Evolutionary conservation across 176 grass and related monocot genomes (phyloP).

Genomic region (Eremochloa ophiuroides): DNA sequence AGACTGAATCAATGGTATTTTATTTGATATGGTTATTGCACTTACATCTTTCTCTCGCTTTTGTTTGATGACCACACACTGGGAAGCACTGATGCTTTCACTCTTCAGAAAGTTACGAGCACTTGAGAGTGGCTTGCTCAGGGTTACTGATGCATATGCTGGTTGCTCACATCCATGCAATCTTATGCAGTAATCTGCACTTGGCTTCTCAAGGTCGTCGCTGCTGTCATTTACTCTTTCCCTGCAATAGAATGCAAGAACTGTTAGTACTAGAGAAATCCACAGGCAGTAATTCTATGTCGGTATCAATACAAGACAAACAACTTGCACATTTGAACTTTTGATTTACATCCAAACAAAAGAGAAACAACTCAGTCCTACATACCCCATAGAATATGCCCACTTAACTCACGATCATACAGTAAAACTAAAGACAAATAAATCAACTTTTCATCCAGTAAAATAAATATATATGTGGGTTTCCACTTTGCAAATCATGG

Average conservation of each 20-base stretch:
- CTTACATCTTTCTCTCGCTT: slow-evolving; percentile 68
- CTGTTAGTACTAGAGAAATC: slow-evolving; percentile 17
- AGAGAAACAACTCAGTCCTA: not conserved
- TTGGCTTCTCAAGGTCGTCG: slow-evolving; percentile 47
- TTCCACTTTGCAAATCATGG: slow-evolving; percentile 1
- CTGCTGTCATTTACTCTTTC: slow-evolving; percentile 49
- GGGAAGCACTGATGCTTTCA: slow-evolving; percentile 83
- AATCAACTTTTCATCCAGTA: not conserved
- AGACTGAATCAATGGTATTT: not conserved
- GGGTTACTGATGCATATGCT: slow-evolving; percentile 42
- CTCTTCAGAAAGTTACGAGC: slow-evolving; percentile 82
- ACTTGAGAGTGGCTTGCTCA: slow-evolving; percentile 43
- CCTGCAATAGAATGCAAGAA: slow-evolving; percentile 40
- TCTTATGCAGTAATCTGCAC: slow-evolving; percentile 48
- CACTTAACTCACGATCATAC: not conserved
- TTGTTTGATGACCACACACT: slow-evolving; percentile 63
- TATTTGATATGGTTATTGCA: not conserved
- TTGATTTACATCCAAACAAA: not conserved
- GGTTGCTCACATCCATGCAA: slow-evolving; percentile 41
- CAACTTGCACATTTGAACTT: not conserved
- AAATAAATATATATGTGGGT: not conserved
- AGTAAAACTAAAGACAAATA: not conserved
- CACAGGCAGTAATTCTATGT: not conserved
- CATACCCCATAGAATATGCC: not conserved
- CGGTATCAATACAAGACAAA: not conserved